A percentile compares a stretch with the other conserved stretches of the same genome.
phyloP scores from a whole-genome alignment of 305 asterid genomes.

The Fraxinus baroniana region DNA sequence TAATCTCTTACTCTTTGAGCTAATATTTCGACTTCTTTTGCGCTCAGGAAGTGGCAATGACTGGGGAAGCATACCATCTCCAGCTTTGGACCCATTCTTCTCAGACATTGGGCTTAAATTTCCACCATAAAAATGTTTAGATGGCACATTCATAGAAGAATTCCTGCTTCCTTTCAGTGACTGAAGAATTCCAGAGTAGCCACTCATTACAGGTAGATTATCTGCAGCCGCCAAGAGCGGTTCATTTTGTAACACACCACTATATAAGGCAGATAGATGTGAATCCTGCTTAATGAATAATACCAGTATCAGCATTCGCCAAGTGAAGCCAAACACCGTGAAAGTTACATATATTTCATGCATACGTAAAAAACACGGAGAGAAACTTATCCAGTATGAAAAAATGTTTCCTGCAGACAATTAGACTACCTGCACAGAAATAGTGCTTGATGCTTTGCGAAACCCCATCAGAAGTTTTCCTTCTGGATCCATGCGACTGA shows the following conservation, averaged over 20 bases:
- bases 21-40: conserved; percentile 77
- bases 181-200: conserved; percentile 69
- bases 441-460: conserved; percentile 69
- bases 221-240: conserved; percentile 57
- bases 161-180: conserved; percentile 63
- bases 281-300: conserved; percentile 55
- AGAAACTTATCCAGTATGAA: background rate
- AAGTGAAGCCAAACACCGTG: conserved; percentile 3
- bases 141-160: conserved; percentile 41
- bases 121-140: conserved; percentile 47
- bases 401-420: background rate
- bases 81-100: conserved; percentile 38
- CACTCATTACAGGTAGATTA: conserved; percentile 53
- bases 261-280: conserved; percentile 45
- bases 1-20: conserved; percentile 83
- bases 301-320: conserved; percentile 7
- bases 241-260: conserved; percentile 54
- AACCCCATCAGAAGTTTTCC: conserved; percentile 95
- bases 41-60: conserved; percentile 53
- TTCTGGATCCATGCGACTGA: conserved; percentile 97
- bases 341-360: conserved; percentile 8
- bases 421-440: conserved; percentile 51
- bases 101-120: conserved; percentile 42
- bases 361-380: background rate
- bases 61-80: conserved; percentile 43